These are phyloP conservation scores for Schizonepeta tenuifolia DNA, from an alignment of 257 asterid genomes.

Conservation along the genomic window DNA sequence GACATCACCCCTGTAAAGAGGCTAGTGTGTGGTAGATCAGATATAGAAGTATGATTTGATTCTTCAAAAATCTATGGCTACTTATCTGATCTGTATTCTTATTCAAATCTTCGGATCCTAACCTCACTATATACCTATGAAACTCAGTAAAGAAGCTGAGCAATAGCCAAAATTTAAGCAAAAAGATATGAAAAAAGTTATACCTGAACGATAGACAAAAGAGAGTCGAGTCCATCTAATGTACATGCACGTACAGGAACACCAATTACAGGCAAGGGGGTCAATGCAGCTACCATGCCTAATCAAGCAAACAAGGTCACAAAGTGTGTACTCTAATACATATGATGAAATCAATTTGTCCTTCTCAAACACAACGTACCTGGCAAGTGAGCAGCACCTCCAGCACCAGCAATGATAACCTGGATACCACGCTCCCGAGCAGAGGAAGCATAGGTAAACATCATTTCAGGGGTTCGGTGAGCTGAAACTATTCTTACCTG, in stretches of 20 bases:
- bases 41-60: background rate
- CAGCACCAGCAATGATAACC: conserved; percentile 97
- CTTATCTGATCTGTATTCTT: background rate
- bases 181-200: background rate
- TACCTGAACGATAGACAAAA: conserved; percentile 97
- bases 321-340: background rate
- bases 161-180: background rate
- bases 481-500: conserved; percentile 97
- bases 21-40: background rate
- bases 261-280: conserved; percentile 97
- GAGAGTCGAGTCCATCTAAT: conserved; percentile 93
- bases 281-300: conserved; percentile 99
- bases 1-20: background rate
- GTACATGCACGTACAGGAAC: conserved; percentile 96
- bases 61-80: background rate
- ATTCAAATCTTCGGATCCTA: background rate
- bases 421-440: conserved; percentile 95
- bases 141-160: background rate
- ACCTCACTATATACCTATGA: background rate
- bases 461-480: conserved; percentile 88
- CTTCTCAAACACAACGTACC: conserved; percentile 43
- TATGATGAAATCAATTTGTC: conserved; percentile 5
- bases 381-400: conserved; percentile 99
- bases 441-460: conserved; percentile 79
- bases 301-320: conserved; percentile 28